Conservation (phyloP, 805 yeast genomes). For the Yamadazyma kitorensis region DNA sequence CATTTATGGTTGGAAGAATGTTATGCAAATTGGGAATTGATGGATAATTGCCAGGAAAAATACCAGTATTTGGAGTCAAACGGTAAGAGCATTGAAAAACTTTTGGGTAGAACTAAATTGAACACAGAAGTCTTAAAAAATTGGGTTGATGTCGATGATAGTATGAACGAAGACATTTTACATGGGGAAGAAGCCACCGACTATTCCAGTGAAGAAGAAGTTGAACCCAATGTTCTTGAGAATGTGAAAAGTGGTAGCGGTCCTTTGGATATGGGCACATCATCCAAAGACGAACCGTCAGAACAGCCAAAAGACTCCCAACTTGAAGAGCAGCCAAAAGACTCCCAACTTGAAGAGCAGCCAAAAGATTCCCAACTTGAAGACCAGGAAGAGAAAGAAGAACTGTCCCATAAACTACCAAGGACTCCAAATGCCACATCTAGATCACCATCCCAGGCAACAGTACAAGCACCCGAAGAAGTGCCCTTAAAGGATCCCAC, state of each 20-base stretch:
- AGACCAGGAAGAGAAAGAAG: slow-evolving; percentile 8
- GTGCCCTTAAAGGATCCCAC: too few species aligned
- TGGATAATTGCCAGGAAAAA: slow-evolving; percentile 43
- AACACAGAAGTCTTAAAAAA: slow-evolving; percentile 37
- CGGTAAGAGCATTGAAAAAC: slow-evolving; percentile 39
- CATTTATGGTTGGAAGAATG: slow-evolving; percentile 90
- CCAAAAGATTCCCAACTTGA: background rate
- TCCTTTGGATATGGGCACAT: too few species aligned
- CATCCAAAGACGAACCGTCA: too few species aligned
- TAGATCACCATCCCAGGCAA: too few species aligned
- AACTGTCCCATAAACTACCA: slow-evolving; percentile 3
- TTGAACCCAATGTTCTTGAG: too few species aligned
- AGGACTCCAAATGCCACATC: too few species aligned
- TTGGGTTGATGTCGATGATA: slow-evolving; percentile 26
- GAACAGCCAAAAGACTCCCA: background rate
- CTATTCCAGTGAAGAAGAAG: slow-evolving; percentile 12
- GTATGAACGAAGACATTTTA: slow-evolving; percentile 22
- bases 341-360: slow-evolving; percentile 1
- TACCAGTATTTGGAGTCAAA: slow-evolving; percentile 45
- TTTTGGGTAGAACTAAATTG: slow-evolving; percentile 52
- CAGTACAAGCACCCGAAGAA: too few species aligned
- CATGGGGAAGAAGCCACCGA: slow-evolving; percentile 19
- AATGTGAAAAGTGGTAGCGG: too few species aligned
- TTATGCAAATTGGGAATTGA: slow-evolving; percentile 55
- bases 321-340: slow-evolving; percentile 5